A percentile compares a stretch with the other conserved stretches of the same genome.
Evolutionary conservation across 352 stramenopile species (phyloP).

Genomic region (Phytopythium kandeliae): DNA sequence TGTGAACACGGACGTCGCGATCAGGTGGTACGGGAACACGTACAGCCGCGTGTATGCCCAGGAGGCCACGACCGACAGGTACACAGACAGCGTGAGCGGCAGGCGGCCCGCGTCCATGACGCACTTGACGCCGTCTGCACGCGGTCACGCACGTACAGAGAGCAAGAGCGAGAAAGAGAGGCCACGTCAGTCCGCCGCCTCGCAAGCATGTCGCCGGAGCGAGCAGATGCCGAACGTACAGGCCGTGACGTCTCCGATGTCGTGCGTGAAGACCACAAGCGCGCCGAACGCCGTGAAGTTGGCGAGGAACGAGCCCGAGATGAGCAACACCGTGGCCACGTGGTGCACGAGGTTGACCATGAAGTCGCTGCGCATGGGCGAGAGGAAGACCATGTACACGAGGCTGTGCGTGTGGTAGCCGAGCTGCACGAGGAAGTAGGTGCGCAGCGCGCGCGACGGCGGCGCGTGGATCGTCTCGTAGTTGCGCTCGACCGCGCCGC

Average conservation of each 20-base stretch:
- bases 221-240: constrained; percentile 36
- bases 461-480: constrained; percentile 25
- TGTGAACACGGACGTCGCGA: constrained; percentile 28
- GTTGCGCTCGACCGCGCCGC: constrained; percentile 20
- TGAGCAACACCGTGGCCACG: constrained; percentile 52
- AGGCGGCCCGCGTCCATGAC: constrained; percentile 30
- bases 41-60: constrained; percentile 42
- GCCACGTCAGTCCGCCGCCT: no score
- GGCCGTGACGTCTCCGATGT: constrained; percentile 46
- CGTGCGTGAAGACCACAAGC: constrained; percentile 43
- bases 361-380: constrained; percentile 55
- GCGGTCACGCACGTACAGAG: no score
- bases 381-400: constrained; percentile 50
- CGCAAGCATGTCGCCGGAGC: neutral
- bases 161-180: no score
- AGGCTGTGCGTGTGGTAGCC: constrained; percentile 54
- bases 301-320: constrained; percentile 44
- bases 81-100: constrained; percentile 24
- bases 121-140: constrained; percentile 33
- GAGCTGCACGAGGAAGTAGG: constrained; percentile 48
- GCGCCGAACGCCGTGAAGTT: constrained; percentile 45
- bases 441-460: constrained; percentile 25
- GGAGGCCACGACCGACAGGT: constrained; percentile 27
- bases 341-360: constrained; percentile 55
- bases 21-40: constrained; percentile 36